Evolutionary conservation across 148 eudicot species (phyloP), one percentile per base, ranked within the genome.

Genomic region (Salicornia ramosissima): DNA sequence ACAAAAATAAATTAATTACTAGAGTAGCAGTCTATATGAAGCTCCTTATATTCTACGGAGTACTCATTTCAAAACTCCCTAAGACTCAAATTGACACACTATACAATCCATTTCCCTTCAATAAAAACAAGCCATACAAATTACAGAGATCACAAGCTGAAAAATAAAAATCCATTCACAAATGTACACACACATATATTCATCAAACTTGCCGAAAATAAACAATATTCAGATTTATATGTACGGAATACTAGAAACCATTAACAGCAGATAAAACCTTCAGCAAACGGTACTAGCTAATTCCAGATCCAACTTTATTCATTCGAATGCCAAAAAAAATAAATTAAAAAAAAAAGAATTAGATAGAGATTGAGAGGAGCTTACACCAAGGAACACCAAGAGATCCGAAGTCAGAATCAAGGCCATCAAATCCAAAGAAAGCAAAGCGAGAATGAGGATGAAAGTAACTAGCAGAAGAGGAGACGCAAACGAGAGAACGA

Each of bases 341-440:
- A 5, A 42, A 49, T 11, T 25, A 31, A 7, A 19, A 40, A 28
- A 21, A 25, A 6, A 36, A 24, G 21, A 56, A 45, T n/a, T n/a
- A n/a, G n/a, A n/a, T n/a, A n/a, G n/a, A 16, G 51, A 28, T n/a
- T 29, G 54, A 16, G 56, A 68, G 36, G 53, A 73, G 79, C 91
- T 82, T 88, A 90, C 96, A 90, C 91, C 93, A 90, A 51, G 96
- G 96, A 62, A 90, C 96, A 58, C 96, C 96, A 43, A 90, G 91
- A 30, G 88, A 83, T 77, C 96, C 96, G 56, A 86, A 90, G 53
- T 90, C 96, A 26, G 96, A 81, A 25, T 88, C 94, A 46, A 87
- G 83, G 1, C 77, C 84, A 40, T 88, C 89, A 36, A 85, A 81
- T 4, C 91, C 91, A 66, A 90, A 87, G 55, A 84, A 90, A 21